Evolutionary conservation across 352 stramenopile species (phyloP).

Genomic region (Lagenidium giganteum): DNA sequence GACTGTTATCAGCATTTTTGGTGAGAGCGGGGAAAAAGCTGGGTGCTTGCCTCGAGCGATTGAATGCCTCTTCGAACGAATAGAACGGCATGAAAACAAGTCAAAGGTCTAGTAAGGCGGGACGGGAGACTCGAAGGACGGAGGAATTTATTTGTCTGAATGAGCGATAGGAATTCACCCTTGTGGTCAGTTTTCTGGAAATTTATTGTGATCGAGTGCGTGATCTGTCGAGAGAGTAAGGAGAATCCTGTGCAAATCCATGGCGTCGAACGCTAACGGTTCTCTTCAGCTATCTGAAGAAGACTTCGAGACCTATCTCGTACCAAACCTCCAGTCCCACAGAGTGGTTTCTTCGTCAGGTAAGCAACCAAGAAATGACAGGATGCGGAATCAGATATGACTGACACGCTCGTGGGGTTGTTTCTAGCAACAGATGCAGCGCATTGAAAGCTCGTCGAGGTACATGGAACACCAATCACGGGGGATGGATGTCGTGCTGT

Average conservation of each 20-base stretch:
- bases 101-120: slow-evolving; percentile 27
- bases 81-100: slow-evolving; percentile 58
- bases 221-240: slow-evolving; percentile 86
- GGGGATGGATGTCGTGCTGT: neutral
- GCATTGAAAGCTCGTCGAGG: slow-evolving; percentile 60
- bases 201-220: slow-evolving; percentile 93
- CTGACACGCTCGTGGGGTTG: neutral
- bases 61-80: slow-evolving; percentile 86
- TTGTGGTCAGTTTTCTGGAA: slow-evolving; percentile 90
- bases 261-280: no score
- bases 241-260: slow-evolving; percentile 4
- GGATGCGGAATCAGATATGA: no score
- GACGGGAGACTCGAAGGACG: neutral
- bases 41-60: slow-evolving; percentile 87
- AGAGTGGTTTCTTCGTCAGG: slow-evolving; percentile 82
- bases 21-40: slow-evolving; percentile 73
- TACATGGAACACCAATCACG: slow-evolving; percentile 12
- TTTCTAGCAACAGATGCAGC: slow-evolving; percentile 53
- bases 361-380: no score
- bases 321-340: slow-evolving; percentile 77
- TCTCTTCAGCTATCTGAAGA: slow-evolving; percentile 56
- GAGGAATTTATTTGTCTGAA: neutral
- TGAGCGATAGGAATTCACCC: slow-evolving; percentile 50
- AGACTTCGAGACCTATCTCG: slow-evolving; percentile 52
- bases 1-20: slow-evolving; percentile 87